Conservation (phyloP, 2,329 filamentous ascomycete species). For the Phyllosticta capitalensis region DNA sequence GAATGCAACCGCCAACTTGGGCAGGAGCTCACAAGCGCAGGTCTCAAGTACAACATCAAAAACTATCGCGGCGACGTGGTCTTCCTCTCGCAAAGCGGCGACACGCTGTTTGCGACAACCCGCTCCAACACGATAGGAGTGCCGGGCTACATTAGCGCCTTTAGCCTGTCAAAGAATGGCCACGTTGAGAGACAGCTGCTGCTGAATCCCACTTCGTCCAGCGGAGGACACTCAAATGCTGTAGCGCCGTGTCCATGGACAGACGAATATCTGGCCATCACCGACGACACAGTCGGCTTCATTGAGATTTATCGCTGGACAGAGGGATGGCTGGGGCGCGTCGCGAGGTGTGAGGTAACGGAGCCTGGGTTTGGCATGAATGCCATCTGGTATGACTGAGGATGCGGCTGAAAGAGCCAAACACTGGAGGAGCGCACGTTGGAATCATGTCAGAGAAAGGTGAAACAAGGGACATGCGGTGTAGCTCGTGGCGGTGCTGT, state of each 20-base stretch:
- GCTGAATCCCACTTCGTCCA: slow-evolving; percentile 75
- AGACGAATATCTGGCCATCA: slow-evolving; percentile 84
- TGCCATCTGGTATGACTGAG: slow-evolving; percentile 82
- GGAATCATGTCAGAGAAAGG: neutral
- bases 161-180: slow-evolving; percentile 59
- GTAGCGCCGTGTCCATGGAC: slow-evolving; percentile 76
- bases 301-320: slow-evolving; percentile 83
- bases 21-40: slow-evolving; percentile 3
- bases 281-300: slow-evolving; percentile 80
- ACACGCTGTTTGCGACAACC: slow-evolving; percentile 77
- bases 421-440: neutral
- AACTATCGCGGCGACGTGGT: slow-evolving; percentile 85
- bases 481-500: neutral
- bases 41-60: slow-evolving; percentile 34
- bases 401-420: neutral
- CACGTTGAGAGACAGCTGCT: slow-evolving; percentile 69
- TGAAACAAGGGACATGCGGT: neutral
- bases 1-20: neutral
- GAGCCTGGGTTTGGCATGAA: slow-evolving; percentile 96
- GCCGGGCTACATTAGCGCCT: slow-evolving; percentile 75
- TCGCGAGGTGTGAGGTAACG: slow-evolving; percentile 65
- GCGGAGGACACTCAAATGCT: slow-evolving; percentile 80
- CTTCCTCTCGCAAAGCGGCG: slow-evolving; percentile 56
- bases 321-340: slow-evolving; percentile 68
- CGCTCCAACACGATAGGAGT: slow-evolving; percentile 65